These are phyloP conservation scores for Thalassiosira hispida DNA, from an alignment of 352 stramenopile species.

Conservation along the genomic window DNA sequence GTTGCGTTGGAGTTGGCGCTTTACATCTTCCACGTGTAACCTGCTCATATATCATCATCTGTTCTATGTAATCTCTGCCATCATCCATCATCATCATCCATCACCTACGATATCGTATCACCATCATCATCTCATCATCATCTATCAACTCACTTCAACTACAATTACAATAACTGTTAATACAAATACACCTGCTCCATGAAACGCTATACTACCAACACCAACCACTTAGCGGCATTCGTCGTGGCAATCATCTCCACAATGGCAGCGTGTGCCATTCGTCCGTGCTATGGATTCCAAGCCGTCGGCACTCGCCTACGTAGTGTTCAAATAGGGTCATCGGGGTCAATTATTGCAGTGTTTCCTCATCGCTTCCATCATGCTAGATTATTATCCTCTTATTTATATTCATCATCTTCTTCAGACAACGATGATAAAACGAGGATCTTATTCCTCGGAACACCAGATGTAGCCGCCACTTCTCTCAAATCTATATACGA, in stretches of 20 bases:
- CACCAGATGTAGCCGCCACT: conserved; percentile 85
- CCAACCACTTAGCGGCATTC: conserved; percentile 18
- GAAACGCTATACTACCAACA: conserved; percentile 6
- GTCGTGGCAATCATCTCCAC: conserved; percentile 21
- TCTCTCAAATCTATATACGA: conserved; percentile 82
- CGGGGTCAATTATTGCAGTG: neutral
- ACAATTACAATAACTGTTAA: neutral
- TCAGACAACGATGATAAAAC: conserved; percentile 39
- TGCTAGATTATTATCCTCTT: neutral
- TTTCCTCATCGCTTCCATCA: neutral
- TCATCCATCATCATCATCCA: too few relatives aligned
- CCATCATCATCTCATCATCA: neutral
- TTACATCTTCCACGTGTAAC: too few relatives aligned
- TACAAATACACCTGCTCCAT: too few relatives aligned
- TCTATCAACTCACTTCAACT: neutral
- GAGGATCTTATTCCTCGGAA: conserved; percentile 87
- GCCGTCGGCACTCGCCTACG: neutral
- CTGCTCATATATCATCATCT: too few relatives aligned
- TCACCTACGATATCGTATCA: too few relatives aligned
- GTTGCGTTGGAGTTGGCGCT: too few relatives aligned
- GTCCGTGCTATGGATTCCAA: conserved; percentile 38
- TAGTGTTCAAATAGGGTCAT: neutral
- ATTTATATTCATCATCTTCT: conserved; percentile 7
- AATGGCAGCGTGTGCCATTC: conserved; percentile 21
- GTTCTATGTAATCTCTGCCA: too few relatives aligned